Conservation (phyloP, 1,284 basidiomycete genomes). For the Trichosporon coremiiforme region DNA sequence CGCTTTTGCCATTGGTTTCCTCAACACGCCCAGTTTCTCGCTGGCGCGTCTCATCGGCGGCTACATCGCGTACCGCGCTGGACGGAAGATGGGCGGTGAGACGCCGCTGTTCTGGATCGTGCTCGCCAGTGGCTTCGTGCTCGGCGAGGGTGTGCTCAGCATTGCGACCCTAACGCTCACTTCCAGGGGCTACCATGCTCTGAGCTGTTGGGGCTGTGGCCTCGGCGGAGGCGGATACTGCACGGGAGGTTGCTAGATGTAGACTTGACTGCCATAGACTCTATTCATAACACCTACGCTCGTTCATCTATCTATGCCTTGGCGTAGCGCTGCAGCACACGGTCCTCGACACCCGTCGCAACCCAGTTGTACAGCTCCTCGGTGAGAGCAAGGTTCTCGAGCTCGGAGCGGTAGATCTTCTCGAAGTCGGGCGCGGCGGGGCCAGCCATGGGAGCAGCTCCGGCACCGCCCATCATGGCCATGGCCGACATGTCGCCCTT, state of each 20-base stretch:
- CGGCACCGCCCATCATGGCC: conserved; percentile 67
- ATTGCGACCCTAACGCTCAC: conserved; percentile 75
- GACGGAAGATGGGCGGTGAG: conserved; percentile 56
- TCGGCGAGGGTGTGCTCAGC: conserved; percentile 87
- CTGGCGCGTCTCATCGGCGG: conserved; percentile 89
- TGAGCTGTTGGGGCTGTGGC: conserved; percentile 78
- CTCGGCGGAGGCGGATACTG: conserved; percentile 63
- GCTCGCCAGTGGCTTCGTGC: conserved; percentile 89
- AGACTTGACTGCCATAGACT: conserved; percentile 10
- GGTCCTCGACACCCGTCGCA: conserved; percentile 74
- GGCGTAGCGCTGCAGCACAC: conserved; percentile 74
- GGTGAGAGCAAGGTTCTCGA: conserved; percentile 88
- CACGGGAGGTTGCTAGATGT: conserved; percentile 44
- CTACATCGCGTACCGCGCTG: conserved; percentile 71
- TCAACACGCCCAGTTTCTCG: conserved; percentile 94
- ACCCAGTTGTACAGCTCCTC: conserved; percentile 81
- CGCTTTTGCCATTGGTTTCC: conserved; percentile 76
- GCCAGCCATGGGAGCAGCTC: conserved; percentile 55
- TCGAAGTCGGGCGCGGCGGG: conserved; percentile 75
- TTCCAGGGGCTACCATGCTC: conserved; percentile 70
- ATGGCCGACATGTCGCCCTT: conserved; percentile 71
- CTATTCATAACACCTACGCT: not conserved
- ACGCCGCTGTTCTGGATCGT: conserved; percentile 76
- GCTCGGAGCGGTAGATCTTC: conserved; percentile 89
- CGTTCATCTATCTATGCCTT: conserved; percentile 46